These are phyloP conservation scores for Volvox carteri DNA, from an alignment of 163 green algal species.

Conservation along the genomic window DNA sequence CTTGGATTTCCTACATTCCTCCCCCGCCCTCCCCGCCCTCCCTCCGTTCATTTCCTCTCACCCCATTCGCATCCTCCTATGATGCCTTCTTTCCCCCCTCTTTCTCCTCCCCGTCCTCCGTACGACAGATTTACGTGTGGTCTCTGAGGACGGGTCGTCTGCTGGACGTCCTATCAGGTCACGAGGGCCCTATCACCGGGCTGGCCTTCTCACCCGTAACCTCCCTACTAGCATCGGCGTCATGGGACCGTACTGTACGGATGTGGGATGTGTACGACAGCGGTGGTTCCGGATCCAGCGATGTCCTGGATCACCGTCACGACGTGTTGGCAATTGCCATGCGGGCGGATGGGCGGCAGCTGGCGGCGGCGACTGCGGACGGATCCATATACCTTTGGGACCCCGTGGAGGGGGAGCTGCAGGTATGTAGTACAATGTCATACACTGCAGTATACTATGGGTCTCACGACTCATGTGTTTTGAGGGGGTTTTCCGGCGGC, in stretches of 20 bases:
- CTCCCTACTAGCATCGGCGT: constrained; percentile 85
- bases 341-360: constrained; percentile 90
- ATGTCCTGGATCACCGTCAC: constrained; percentile 87
- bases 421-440: constrained; percentile 69
- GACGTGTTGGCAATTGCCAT: constrained; percentile 93
- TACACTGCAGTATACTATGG: no score
- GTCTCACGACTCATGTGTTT: no score
- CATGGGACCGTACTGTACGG: constrained; percentile 96
- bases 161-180: constrained; percentile 94
- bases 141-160: constrained; percentile 93
- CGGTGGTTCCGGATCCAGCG: constrained; percentile 65
- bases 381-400: constrained; percentile 97
- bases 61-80: neutral
- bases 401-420: constrained; percentile 84
- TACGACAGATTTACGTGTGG: constrained; percentile 95
- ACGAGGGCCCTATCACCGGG: constrained; percentile 91
- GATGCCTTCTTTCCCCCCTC: neutral
- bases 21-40: no score
- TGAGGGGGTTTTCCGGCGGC: no score
- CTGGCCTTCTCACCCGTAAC: constrained; percentile 88
- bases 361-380: constrained; percentile 93
- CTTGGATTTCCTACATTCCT: no score
- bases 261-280: constrained; percentile 78
- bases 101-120: neutral
- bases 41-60: neutral